phyloP scores from a whole-genome alignment of 192 early-diverging fungal species.

The Spinellus fusiger region DNA sequence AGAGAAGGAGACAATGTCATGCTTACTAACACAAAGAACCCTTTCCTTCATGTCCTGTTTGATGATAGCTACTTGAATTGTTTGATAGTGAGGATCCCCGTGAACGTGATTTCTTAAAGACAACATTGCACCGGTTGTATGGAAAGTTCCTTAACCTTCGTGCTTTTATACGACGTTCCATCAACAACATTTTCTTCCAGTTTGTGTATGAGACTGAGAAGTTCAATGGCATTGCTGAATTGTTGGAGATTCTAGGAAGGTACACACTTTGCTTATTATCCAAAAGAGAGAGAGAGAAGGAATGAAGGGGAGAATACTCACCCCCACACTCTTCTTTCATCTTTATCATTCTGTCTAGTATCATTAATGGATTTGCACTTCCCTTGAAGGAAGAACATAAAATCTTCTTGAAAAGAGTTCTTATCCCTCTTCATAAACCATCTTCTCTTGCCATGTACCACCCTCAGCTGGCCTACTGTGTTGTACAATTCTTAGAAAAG shows the following conservation, averaged over 20 bases:
- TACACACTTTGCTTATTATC: slow-evolving; percentile 26
- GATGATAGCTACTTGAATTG: slow-evolving; percentile 84
- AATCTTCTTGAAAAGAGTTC: slow-evolving; percentile 86
- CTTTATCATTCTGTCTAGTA: slow-evolving; percentile 51
- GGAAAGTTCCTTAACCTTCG: slow-evolving; percentile 97
- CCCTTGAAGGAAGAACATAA: slow-evolving; percentile 99
- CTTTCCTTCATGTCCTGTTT: not conserved
- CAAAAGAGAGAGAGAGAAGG: slow-evolving; percentile 6
- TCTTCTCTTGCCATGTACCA: slow-evolving; percentile 93
- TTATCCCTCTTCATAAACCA: slow-evolving; percentile 95
- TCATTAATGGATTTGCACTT: slow-evolving; percentile 99
- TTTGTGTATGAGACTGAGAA: slow-evolving; percentile 96
- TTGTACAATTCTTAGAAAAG: slow-evolving; percentile 98
- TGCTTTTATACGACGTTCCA: slow-evolving; percentile 94
- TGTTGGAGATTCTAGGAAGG: slow-evolving; percentile 98
- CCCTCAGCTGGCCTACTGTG: slow-evolving; percentile 96
- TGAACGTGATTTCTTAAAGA: slow-evolving; percentile 98
- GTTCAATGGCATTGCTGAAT: slow-evolving; percentile 97
- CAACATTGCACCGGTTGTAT: slow-evolving; percentile 95
- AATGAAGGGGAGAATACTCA: not conserved
- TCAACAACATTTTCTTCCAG: slow-evolving; percentile 98
- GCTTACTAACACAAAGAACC: not conserved
- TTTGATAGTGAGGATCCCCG: slow-evolving; percentile 99
- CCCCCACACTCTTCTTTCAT: not conserved
- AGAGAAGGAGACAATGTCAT: not conserved